Evolutionary conservation across 2,329 filamentous ascomycete genomes (phyloP).

Genomic region (Fusarium buxicola): DNA sequence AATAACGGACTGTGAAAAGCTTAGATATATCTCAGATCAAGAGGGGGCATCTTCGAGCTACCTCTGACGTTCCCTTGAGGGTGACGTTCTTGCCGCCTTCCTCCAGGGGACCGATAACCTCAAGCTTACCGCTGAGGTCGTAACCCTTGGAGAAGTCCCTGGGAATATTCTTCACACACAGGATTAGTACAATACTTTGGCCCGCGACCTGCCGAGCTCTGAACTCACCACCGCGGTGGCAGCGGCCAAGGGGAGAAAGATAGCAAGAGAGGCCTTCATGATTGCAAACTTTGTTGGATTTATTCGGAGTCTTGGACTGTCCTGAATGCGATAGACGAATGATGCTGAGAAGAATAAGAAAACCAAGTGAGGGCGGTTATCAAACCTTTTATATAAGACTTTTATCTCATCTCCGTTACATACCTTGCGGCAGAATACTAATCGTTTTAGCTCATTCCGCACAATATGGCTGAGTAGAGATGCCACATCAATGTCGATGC

Average conservation of each 20-base stretch:
- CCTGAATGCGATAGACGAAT: background rate
- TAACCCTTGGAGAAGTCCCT: background rate
- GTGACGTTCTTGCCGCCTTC: conserved; percentile 5
- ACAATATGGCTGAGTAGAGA: background rate
- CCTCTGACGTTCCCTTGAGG: conserved; percentile 6
- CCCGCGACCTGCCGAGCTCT: background rate
- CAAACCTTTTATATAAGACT: background rate
- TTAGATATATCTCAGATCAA: background rate
- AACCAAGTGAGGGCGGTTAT: background rate
- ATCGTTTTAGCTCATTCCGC: background rate
- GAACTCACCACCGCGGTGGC: conserved; percentile 5
- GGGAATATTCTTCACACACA: background rate
- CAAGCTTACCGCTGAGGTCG: background rate
- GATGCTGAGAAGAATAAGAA: background rate
- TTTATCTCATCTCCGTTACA: background rate
- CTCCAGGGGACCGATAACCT: conserved; percentile 1
- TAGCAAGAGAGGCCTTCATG: conserved; percentile 7
- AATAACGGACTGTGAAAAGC: background rate
- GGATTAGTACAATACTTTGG: background rate
- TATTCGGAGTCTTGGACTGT: background rate
- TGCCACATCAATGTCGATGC: background rate
- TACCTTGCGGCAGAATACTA: too few relatives aligned
- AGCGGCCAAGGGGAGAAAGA: background rate
- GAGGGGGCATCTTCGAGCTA: background rate
- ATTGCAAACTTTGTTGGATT: too few relatives aligned